Evolutionary conservation across 2,329 filamentous ascomycete genomes (phyloP), one percentile per base, ranked within the genome.

Genomic region (Curvularia eragrostidis): DNA sequence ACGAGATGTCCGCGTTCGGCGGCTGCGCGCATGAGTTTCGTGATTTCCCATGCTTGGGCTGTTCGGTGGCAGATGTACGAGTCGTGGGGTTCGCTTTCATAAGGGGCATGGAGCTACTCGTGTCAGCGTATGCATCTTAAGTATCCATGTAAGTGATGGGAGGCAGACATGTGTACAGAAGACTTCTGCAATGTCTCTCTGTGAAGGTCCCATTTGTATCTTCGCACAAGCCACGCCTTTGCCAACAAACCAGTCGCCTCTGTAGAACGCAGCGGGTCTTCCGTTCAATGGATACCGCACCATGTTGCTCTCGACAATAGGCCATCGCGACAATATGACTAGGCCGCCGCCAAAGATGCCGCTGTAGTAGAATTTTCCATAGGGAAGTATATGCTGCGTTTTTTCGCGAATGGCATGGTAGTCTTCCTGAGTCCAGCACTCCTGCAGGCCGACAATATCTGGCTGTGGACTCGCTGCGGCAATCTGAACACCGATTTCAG

Each of bases 191-290:
- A 93, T 80, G 65, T 95, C 89, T 58, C 85, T 84, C 43, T 77
- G 75, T 1, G 79, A 83, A 0, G 84, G 80, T 0, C 91, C 91
- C 65, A 90, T 89, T 3, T 90, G 83, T 66, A 98, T 89, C 62
- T 85, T 85, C 2, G 94, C 94, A 71, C 86, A 90, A 6, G 94
- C 95, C 41, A 98, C 88, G 15, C 95, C 95, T 75, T 98, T 98
- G 0, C 95, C 95, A 9, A 97, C 93, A 72, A 88, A 98, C 92
- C 94, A 98, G 77, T 98, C 94, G 10, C 95, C 95, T 59, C 94
- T 84, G 79, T 90, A 97, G 78, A 98, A 97, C 4, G 94, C 94
- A 9, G 93, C 94, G 5, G 95, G 95, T 18, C 94, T 86, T 18
- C 95, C 95, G 75, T 97, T 97, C 52, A 99, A 84, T n/a, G 92